Conservation (phyloP, 2,329 filamentous ascomycete genomes). For the Metarhizium guizhouense region DNA sequence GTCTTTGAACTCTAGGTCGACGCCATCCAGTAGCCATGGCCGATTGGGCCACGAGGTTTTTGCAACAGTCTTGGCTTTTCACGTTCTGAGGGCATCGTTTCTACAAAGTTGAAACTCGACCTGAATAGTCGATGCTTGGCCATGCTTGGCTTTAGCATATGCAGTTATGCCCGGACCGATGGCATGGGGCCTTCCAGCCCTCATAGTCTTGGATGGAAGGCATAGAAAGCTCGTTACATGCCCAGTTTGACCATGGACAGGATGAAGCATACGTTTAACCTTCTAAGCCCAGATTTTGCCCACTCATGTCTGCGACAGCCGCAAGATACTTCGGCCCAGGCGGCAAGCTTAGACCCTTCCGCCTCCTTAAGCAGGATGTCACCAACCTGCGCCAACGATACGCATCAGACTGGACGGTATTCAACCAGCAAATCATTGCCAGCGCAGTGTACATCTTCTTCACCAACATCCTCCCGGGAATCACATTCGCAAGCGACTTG, state of each 20-base stretch:
- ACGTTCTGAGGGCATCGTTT: background rate
- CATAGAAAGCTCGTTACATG: no score
- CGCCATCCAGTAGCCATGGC: background rate
- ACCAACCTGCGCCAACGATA: conserved; percentile 37
- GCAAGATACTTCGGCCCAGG: conserved; percentile 20
- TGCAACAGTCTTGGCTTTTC: background rate
- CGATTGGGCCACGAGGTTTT: background rate
- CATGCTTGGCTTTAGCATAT: background rate
- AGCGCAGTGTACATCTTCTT: conserved; percentile 60
- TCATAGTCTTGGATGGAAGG: background rate
- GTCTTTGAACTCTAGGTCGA: background rate
- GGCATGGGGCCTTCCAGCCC: no score
- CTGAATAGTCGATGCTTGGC: background rate
- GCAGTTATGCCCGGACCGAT: no score
- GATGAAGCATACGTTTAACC: no score
- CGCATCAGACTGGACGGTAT: conserved; percentile 45
- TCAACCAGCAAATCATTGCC: conserved; percentile 56
- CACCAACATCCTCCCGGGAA: conserved; percentile 56
- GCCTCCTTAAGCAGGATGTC: conserved; percentile 41
- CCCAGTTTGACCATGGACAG: no score
- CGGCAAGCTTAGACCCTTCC: conserved; percentile 40
- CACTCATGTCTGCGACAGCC: background rate
- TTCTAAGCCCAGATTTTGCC: no score
- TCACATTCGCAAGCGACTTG: conserved; percentile 58
- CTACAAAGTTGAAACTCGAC: background rate